These are phyloP conservation scores for Coffea humblotiana DNA, from an alignment of 305 asterid genomes.

Conservation along the genomic window DNA sequence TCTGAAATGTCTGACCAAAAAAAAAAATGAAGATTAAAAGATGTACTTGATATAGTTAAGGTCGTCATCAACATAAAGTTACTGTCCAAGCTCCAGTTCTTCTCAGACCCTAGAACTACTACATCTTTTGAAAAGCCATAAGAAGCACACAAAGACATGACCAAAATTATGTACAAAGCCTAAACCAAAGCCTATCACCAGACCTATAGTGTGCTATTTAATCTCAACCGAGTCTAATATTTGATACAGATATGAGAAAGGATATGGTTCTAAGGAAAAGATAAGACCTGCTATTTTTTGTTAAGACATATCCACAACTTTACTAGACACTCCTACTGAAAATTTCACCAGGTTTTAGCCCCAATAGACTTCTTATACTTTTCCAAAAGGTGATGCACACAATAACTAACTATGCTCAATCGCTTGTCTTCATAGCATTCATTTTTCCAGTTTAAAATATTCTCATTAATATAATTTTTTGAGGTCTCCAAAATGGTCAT, in stretches of 20 bases:
- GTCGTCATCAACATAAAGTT: neutral
- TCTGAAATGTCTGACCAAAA: slow-evolving; percentile 53
- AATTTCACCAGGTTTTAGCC: neutral
- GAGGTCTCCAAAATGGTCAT: neutral
- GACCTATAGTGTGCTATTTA: neutral
- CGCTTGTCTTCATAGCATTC: neutral
- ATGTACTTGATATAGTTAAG: neutral
- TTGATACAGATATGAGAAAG: neutral
- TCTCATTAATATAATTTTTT: neutral
- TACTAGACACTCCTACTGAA: neutral
- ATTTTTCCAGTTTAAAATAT: neutral
- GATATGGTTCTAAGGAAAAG: neutral
- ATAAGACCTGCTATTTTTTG: neutral
- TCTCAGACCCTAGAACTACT: neutral
- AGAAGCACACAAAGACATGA: neutral
- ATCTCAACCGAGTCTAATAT: neutral
- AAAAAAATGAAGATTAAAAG: slow-evolving; percentile 1
- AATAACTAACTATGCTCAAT: neutral
- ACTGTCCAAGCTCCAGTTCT: neutral
- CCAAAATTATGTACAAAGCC: neutral
- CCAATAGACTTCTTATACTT: neutral
- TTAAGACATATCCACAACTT: neutral
- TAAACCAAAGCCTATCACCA: neutral
- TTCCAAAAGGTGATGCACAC: neutral
- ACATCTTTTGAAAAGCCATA: too few relatives aligned